Conservation (phyloP, 1,284 basidiomycete genomes). For the Marasmius oreades region DNA sequence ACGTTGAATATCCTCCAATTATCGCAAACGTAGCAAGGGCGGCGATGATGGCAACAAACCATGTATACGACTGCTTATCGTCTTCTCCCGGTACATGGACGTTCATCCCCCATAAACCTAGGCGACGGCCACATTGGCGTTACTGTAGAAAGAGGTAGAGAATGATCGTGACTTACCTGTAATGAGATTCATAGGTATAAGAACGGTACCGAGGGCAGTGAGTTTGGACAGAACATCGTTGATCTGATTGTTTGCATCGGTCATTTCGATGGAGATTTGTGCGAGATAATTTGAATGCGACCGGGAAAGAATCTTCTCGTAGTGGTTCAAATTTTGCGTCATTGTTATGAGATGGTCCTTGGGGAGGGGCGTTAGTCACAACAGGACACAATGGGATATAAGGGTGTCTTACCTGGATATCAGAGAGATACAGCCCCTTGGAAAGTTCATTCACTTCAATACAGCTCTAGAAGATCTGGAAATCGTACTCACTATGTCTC, state of each 20-base stretch:
- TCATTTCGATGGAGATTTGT: constrained; percentile 99
- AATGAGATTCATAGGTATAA: constrained; percentile 95
- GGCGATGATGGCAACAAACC: constrained; percentile 87
- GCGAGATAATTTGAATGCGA: constrained; percentile 99
- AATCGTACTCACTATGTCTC: constrained; percentile 77
- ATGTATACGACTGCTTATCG: constrained; percentile 49
- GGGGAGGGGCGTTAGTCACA: background rate
- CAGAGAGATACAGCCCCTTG: constrained; percentile 90
- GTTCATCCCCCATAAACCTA: constrained; percentile 88
- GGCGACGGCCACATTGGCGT: constrained; percentile 4
- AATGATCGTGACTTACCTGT: constrained; percentile 56
- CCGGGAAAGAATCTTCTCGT: constrained; percentile 97
- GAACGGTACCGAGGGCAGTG: constrained; percentile 95
- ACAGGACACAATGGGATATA: background rate
- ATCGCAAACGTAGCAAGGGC: constrained; percentile 75
- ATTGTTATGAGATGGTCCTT: constrained; percentile 98
- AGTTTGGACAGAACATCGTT: constrained; percentile 99
- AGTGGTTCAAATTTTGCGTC: constrained; percentile 99
- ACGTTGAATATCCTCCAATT: constrained; percentile 81
- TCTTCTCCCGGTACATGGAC: constrained; percentile 79
- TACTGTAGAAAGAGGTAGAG: constrained; percentile 15
- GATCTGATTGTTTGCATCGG: constrained; percentile 99
- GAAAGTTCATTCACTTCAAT: constrained; percentile 4
- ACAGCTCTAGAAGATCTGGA: constrained; percentile 5
- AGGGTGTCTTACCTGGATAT: constrained; percentile 62